Percentiles rank a stretch among this genome's conserved stretches.
Evolutionary conservation across 1,139 yeast genomes (phyloP).

Genomic region (Candida freyschussii): DNA sequence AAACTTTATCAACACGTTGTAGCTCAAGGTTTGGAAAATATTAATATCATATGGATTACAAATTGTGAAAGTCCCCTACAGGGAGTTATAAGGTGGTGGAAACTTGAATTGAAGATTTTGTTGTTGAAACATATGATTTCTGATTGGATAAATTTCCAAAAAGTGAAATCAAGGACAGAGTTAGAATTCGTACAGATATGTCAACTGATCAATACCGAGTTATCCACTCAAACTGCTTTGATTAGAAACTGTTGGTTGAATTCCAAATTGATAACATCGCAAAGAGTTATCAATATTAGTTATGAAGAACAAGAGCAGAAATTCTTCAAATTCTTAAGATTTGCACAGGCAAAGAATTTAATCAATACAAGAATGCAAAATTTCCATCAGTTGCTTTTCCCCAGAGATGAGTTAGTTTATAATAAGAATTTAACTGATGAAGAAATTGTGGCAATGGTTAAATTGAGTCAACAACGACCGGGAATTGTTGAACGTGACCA

Average conservation of each 20-base stretch:
- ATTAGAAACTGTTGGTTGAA: conserved; percentile 11
- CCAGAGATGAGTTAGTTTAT: conserved; percentile 29
- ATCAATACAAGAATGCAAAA: conserved; percentile 3
- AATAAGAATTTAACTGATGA: conserved; percentile 28
- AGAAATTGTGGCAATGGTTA: conserved; percentile 29
- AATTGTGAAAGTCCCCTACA: conserved; percentile 8
- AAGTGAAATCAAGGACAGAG: conserved; percentile 1
- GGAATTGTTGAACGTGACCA: not conserved
- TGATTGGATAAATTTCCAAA: conserved; percentile 9
- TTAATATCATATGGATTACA: conserved; percentile 11
- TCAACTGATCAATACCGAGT: conserved; percentile 3
- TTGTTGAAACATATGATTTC: conserved; percentile 10
- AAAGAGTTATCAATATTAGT: not conserved
- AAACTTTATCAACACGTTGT: conserved; percentile 29
- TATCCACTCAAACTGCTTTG: conserved; percentile 2
- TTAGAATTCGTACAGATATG: conserved; percentile 6
- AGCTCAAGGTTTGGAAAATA: conserved; percentile 10
- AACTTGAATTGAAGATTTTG: conserved; percentile 12
- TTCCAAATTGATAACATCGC: conserved; percentile 1
- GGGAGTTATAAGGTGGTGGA: conserved; percentile 12
- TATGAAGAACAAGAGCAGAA: conserved; percentile 8
- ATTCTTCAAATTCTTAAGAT: conserved; percentile 14
- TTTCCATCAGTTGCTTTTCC: conserved; percentile 28
- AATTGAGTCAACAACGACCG: conserved; percentile 8
- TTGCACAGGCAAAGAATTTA: conserved; percentile 10